Conservation (phyloP, 306 rosid genomes). For the Cucurbita ficifolia region DNA sequence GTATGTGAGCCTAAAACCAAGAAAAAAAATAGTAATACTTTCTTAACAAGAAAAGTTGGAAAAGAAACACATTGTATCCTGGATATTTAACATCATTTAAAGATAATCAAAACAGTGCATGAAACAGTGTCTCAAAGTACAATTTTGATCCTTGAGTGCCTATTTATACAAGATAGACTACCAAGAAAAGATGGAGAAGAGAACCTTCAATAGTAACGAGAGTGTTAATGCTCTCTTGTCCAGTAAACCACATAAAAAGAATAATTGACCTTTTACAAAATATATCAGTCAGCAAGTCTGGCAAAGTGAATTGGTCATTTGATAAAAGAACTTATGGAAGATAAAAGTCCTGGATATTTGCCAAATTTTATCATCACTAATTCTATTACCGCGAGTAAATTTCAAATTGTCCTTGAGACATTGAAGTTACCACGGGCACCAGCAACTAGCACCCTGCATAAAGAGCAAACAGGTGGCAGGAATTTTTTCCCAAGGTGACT, state of each 20-base stretch:
- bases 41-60: neutral
- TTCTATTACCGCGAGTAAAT: neutral
- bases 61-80: neutral
- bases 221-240: neutral
- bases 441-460: neutral
- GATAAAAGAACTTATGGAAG: neutral
- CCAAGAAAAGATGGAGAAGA: neutral
- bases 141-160: neutral
- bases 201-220: neutral
- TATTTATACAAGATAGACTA: neutral
- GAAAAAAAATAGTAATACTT: conserved; percentile 17
- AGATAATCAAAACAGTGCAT: neutral
- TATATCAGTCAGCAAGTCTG: neutral
- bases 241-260: neutral
- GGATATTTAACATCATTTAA: neutral
- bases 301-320: neutral
- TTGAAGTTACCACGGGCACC: neutral
- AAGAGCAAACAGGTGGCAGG: neutral
- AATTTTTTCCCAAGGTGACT: neutral
- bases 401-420: neutral
- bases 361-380: neutral
- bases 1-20: conserved; percentile 59
- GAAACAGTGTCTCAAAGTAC: neutral
- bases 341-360: neutral
- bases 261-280: neutral